Percentiles rank a stretch among this genome's conserved stretches.
phyloP scores from a whole-genome alignment of 176 grass and related monocot genomes.

The Aegilops umbellulata region DNA sequence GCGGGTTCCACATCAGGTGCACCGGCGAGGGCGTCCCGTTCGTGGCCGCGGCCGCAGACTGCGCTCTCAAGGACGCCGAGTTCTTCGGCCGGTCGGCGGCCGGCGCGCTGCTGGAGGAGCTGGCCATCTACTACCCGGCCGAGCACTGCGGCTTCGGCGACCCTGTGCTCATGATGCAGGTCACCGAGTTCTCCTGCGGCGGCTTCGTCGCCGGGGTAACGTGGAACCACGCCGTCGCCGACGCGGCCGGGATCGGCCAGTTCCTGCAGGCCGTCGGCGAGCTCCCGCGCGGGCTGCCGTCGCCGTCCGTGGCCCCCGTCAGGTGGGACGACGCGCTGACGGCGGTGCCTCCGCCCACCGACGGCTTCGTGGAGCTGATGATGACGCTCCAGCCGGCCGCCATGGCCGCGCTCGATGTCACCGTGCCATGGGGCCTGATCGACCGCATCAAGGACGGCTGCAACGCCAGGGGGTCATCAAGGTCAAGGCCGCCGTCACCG shows the following conservation, averaged over 20 bases:
- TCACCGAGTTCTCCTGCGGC: conserved; percentile 20
- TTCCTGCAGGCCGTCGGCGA: conserved; percentile 10
- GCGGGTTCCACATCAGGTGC: background rate
- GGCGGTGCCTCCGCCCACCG: background rate
- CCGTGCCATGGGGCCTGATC: background rate
- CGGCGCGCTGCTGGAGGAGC: background rate
- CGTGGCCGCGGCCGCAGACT: background rate
- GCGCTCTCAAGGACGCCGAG: background rate
- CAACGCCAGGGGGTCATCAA: background rate
- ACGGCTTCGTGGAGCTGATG: background rate
- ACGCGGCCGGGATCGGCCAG: background rate
- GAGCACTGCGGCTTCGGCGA: background rate
- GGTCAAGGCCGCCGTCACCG: background rate
- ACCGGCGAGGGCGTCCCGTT: background rate
- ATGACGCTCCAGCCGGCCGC: background rate
- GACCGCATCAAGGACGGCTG: background rate
- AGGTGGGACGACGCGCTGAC: background rate
- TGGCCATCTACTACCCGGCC: background rate
- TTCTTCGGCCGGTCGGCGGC: background rate
- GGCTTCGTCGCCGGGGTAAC: conserved; percentile 13
- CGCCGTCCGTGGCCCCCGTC: background rate
- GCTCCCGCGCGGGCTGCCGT: background rate
- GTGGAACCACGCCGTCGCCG: background rate
- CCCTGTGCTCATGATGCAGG: background rate
- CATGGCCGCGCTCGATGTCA: background rate